Conservation (phyloP, 1,139 yeast genomes). For the Saccharomyces pastorianus region DNA sequence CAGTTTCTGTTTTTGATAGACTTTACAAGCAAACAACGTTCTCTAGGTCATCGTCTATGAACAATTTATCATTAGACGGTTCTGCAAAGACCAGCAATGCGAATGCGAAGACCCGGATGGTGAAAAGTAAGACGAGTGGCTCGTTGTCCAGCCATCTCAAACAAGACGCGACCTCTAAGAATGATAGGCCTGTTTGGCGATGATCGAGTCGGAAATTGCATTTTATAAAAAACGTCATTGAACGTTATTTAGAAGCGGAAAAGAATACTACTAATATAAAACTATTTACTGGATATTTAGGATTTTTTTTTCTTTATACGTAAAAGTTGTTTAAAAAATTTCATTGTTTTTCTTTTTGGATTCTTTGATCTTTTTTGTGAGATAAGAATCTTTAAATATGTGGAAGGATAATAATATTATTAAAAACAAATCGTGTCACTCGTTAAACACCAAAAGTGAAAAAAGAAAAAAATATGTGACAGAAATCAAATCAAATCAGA, state of each 20-base stretch:
- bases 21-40: constrained; percentile 14
- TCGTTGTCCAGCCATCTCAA: constrained; percentile 4
- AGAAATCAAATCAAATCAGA: not conserved
- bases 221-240: not conserved
- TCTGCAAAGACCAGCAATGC: not conserved
- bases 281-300: not conserved
- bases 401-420: constrained; percentile 1
- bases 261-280: constrained; percentile 1
- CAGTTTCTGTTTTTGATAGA: constrained; percentile 9
- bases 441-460: not conserved
- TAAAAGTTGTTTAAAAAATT: not conserved
- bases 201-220: not conserved
- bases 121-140: constrained; percentile 6
- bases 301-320: not conserved
- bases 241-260: not conserved
- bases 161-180: constrained; percentile 1
- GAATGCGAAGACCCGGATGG: not conserved
- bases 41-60: constrained; percentile 12
- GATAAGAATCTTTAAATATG: not conserved
- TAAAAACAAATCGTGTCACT: not conserved
- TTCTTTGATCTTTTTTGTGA: not conserved
- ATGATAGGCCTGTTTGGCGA: not conserved
- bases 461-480: not conserved
- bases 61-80: constrained; percentile 1
- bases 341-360: not conserved